phyloP scores from a whole-genome alignment of 2,329 filamentous ascomycete genomes.

The Diplodia sapinea region DNA sequence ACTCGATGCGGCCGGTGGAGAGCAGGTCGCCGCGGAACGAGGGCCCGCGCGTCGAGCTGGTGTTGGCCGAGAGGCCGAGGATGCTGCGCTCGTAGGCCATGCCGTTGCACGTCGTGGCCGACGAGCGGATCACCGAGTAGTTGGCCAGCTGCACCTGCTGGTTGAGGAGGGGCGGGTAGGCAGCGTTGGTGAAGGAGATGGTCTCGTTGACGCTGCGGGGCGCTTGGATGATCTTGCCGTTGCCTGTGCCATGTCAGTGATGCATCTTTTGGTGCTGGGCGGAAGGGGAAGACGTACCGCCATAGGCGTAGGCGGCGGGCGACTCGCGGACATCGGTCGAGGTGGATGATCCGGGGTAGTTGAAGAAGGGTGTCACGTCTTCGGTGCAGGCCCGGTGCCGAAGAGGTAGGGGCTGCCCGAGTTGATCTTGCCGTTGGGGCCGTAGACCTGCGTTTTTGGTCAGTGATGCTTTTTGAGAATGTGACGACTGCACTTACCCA shows the following conservation, averaged over 20 bases:
- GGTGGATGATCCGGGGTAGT: slow-evolving; percentile 25
- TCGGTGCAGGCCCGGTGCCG: slow-evolving; percentile 32
- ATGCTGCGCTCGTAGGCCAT: slow-evolving; percentile 39
- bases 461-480: background rate
- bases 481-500: slow-evolving; percentile 18
- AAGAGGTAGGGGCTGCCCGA: slow-evolving; percentile 31
- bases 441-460: slow-evolving; percentile 7
- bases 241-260: slow-evolving; percentile 15
- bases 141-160: slow-evolving; percentile 39
- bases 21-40: slow-evolving; percentile 44
- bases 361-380: slow-evolving; percentile 32
- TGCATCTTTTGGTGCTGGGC: too few relatives aligned
- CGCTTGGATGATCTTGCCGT: slow-evolving; percentile 32
- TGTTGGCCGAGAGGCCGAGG: slow-evolving; percentile 41
- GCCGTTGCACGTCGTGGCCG: slow-evolving; percentile 34
- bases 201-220: slow-evolving; percentile 29
- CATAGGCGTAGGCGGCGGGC: background rate
- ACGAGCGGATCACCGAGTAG: slow-evolving; percentile 36
- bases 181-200: slow-evolving; percentile 25
- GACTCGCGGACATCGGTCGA: background rate
- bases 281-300: background rate
- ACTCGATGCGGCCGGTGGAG: slow-evolving; percentile 38
- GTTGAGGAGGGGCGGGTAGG: slow-evolving; percentile 16
- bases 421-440: slow-evolving; percentile 33
- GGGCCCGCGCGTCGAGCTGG: slow-evolving; percentile 37